Evolutionary conservation across 768 basidiomycete genomes (phyloP), one percentile per base, ranked within the genome.

Genomic region (Leccinum uliginosum): DNA sequence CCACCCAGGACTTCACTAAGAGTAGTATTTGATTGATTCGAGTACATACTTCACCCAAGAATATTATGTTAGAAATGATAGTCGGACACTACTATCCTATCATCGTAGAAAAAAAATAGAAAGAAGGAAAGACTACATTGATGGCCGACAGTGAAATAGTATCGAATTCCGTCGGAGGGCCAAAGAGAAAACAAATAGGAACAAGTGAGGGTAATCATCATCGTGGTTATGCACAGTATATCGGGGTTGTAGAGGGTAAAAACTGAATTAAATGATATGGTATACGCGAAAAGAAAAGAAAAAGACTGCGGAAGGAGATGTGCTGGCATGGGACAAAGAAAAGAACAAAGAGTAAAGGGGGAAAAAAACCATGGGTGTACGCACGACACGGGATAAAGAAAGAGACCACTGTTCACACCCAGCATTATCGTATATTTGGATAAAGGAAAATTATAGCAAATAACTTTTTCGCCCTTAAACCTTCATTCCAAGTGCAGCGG

Each of bases 401-500:
- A 29, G 50, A 60, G 23, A 68, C 58, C 65, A 71, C 7, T 65
- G 70, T 71, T 61, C 63, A 46, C 56, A 56, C 32, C 59, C 50
- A 40, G 21, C 43, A 69, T 69, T 69, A 69, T 63, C 65, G 57
- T 54, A 48, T 3, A 53, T 26, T 61, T 38, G 62, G 70, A 63
- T 69, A 71, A 65, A 71, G 7, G 40, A 43, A 49, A 56, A 62
- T 57, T 61, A 62, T 54, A 34, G 29, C 30, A 29, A 21, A 60
- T 26, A 30, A 57, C 54, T 56, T 59, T 59, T 57, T 56, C 50
- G 4, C 47, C 11, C 30, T 56, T 38, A 77, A 6, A 74, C 79
- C 61, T 75, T 79, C 78, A 80, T 77, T 76, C 79, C 79, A 74
- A 78, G 66, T 62, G 74, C 71, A 75, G 75, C 65, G 73, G 78